Evolutionary conservation across 2,329 filamentous ascomycete species (phyloP).

Genomic region (Diaporthe velutina): DNA sequence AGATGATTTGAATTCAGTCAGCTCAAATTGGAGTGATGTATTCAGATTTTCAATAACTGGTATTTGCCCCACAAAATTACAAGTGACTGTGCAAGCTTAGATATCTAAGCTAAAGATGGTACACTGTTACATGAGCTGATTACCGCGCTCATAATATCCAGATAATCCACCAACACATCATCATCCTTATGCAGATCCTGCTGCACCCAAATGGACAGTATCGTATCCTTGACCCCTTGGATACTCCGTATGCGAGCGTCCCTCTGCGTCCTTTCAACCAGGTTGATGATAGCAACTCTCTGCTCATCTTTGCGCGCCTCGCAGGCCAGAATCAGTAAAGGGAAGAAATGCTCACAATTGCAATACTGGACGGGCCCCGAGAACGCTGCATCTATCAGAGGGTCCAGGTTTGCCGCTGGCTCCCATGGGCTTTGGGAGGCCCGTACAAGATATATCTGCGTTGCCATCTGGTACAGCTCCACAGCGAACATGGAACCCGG

Average conservation of each 20-base stretch:
- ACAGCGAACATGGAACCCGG: not conserved
- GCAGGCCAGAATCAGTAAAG: not conserved
- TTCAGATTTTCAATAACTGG: too few species aligned
- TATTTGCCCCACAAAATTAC: too few species aligned
- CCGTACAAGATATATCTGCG: not conserved
- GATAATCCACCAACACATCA: slow-evolving; percentile 49
- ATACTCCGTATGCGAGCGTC: slow-evolving; percentile 9
- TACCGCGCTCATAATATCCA: slow-evolving; percentile 43
- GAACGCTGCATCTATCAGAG: not conserved
- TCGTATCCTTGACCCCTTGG: slow-evolving; percentile 27
- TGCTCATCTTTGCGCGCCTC: slow-evolving; percentile 10
- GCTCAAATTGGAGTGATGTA: too few species aligned
- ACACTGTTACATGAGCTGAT: slow-evolving; percentile 42
- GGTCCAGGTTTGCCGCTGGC: not conserved
- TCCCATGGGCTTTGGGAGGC: slow-evolving; percentile 7
- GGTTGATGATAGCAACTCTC: not conserved
- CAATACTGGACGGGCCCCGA: not conserved
- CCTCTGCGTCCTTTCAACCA: slow-evolving; percentile 5
- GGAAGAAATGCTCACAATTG: slow-evolving; percentile 14
- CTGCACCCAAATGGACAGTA: slow-evolving; percentile 51
- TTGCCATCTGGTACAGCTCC: slow-evolving; percentile 7
- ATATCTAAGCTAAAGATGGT: not conserved
- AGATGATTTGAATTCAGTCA: not conserved
- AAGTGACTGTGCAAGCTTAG: too few species aligned
- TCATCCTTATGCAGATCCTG: slow-evolving; percentile 49